Evolutionary conservation across 345 rosid species (phyloP).

Genomic region (Heritiera fomes): DNA sequence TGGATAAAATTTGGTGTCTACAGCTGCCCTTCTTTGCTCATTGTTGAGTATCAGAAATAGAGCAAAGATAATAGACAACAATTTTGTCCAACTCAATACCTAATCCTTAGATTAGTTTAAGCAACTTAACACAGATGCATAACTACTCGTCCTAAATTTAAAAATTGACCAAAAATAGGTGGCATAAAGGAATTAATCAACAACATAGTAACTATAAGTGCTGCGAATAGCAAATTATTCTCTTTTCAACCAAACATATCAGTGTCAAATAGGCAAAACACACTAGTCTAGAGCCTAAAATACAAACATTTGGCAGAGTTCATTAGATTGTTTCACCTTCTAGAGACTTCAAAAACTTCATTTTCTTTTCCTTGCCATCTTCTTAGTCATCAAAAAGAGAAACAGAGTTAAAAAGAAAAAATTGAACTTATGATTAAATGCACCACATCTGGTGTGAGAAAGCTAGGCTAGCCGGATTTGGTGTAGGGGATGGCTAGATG

Average conservation of each 20-base stretch:
- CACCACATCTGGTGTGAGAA: no score
- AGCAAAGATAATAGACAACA: no score
- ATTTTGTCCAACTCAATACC: no score
- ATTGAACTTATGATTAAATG: slow-evolving; percentile 38
- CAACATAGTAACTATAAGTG: background rate
- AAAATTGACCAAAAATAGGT: background rate
- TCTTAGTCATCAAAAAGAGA: background rate
- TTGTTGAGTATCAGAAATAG: no score
- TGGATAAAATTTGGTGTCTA: no score
- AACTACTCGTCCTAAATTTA: background rate
- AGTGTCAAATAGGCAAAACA: background rate
- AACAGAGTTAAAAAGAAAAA: background rate
- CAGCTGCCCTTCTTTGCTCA: no score
- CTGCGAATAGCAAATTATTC: background rate
- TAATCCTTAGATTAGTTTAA: no score
- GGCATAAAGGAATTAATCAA: background rate
- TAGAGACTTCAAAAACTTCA: background rate
- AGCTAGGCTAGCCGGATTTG: no score
- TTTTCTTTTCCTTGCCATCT: background rate
- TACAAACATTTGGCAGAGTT: background rate
- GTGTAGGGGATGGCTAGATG: no score
- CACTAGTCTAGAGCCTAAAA: background rate
- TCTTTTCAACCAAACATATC: slow-evolving; percentile 9
- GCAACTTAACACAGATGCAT: background rate
- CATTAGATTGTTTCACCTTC: background rate